Percentiles rank a stretch among this genome's conserved stretches.
Conservation (phyloP, 148 eudicot species). For the Chenopodium suecicum region DNA sequence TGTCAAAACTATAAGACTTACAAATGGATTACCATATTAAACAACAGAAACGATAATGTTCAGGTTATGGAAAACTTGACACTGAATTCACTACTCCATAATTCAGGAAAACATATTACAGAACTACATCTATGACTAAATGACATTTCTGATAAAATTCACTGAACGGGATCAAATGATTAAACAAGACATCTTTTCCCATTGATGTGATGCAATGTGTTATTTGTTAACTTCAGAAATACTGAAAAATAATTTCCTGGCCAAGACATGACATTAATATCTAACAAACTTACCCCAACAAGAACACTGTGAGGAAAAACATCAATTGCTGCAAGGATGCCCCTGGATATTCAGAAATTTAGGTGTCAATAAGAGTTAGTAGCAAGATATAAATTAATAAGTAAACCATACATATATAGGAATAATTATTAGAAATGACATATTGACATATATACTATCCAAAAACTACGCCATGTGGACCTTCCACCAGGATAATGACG, state of each 20-base stretch:
- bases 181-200: background rate
- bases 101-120: background rate
- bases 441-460: background rate
- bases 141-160: background rate
- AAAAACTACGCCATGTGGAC: too few species aligned
- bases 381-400: background rate
- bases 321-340: constrained; percentile 90
- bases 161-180: background rate
- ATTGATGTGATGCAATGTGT: background rate
- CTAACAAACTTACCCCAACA: constrained; percentile 76
- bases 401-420: background rate
- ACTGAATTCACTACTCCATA: background rate
- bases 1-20: background rate
- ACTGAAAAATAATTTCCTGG: background rate
- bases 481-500: too few species aligned
- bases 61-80: background rate
- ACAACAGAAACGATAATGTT: background rate
- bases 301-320: constrained; percentile 72
- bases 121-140: background rate
- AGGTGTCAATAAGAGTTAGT: background rate
- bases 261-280: background rate
- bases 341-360: constrained; percentile 48
- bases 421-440: background rate
- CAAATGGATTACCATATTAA: background rate
- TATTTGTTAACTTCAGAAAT: background rate